Conservation (phyloP, 1,284 basidiomycete species). For the Exobasidium cylindrosporum region DNA sequence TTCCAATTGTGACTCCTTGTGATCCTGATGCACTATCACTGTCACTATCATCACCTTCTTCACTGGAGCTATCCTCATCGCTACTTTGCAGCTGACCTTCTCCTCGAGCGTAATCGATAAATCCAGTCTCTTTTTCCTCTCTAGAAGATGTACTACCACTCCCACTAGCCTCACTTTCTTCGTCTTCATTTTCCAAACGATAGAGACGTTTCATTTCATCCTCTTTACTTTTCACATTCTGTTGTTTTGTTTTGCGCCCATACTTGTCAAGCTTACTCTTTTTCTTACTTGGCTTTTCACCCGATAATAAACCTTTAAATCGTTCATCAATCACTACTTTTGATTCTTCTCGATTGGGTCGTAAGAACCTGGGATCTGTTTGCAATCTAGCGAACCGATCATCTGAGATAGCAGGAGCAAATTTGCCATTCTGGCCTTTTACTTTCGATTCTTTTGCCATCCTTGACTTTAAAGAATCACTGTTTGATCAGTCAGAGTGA, state of each 20-base stretch:
- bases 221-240: conserved; percentile 19
- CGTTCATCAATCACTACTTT: conserved; percentile 89
- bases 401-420: conserved; percentile 23
- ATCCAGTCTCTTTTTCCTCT: conserved; percentile 24
- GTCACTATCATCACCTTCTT: conserved; percentile 58
- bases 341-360: conserved; percentile 71
- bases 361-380: conserved; percentile 88
- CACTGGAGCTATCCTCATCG: conserved; percentile 62
- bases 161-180: conserved; percentile 58
- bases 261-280: conserved; percentile 78
- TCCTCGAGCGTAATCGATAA: conserved; percentile 86
- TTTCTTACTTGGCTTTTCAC: conserved; percentile 24
- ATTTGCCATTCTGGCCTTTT: background rate
- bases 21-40: conserved; percentile 29
- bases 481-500: no score
- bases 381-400: conserved; percentile 75
- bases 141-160: conserved; percentile 19
- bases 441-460: background rate
- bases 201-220: conserved; percentile 44
- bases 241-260: conserved; percentile 65
- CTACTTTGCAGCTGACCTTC: conserved; percentile 40
- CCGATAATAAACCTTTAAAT: conserved; percentile 76
- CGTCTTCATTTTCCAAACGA: conserved; percentile 51
- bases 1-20: conserved; percentile 34
- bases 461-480: no score